Evolutionary conservation across 768 basidiomycete species (phyloP), one percentile per base, ranked within the genome.

Genomic region (Coprinopsis strossmayeri): DNA sequence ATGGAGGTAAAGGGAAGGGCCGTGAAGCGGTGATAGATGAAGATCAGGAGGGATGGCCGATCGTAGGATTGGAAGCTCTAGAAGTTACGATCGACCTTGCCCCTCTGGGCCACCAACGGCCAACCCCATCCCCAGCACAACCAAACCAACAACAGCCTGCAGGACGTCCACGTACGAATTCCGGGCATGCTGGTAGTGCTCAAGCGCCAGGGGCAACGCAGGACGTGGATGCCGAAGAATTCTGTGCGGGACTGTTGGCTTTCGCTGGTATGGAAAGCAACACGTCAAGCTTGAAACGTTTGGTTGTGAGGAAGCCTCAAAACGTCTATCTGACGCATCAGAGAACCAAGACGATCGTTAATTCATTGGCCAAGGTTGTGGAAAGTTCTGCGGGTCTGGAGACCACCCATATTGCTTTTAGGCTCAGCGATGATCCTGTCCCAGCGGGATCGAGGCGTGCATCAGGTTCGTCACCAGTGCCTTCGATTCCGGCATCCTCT

Each of bases 311-410:
- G 35, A 84, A 82, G 58, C 64, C 69, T 3, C 53, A 64, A 3
- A 65, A 67, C 15, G 70, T 74, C 1, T 84, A 84, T 59, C 71
- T 84, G 50, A 80, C 79, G 3, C 71, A 75, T 47, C 66, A 70
- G 1, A 70, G 73, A 25, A 67, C 74, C 1, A 63, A 64, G 25
- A 67, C 67, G 28, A 58, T 82, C 34, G 63, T 84, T 26, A 61
- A 60, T 7, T 67, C 67, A 12, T 59, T 83, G 5, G 72, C 79
- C 5, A 64, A 60, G 15, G 72, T 74, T 0, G 67, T 83, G 23
- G 49, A 45, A 1, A 20, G 45, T 0, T 81, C 79, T 75, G 37
- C 60, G 26, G 30, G 66, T 5, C 63, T 85, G 54, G 74, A 77
- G 61, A 68, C 69, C 0, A 73, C 73, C 4, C 69, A 80, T 49